Base-by-base conservation (phyloP, 2,329 filamentous ascomycete genomes). In the Dothideomycetes sp. region DNA sequence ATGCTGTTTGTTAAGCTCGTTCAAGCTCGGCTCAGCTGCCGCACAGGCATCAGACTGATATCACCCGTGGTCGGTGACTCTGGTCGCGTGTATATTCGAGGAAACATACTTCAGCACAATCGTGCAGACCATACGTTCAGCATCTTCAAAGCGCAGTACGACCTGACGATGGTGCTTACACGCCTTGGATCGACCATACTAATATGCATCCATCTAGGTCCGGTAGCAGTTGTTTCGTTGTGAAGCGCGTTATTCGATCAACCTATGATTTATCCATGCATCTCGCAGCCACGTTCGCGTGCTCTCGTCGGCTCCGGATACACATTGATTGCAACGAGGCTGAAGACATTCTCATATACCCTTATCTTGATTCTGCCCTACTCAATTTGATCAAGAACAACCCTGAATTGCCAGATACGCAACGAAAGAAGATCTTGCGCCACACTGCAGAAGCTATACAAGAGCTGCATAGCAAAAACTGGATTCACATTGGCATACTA, bases 401-500 rank as follows among this genome's bases (percentile, higher is more conserved):
- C 50, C 43, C 48, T 27, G 51, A 57, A 18, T 51, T 63, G 45
- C 47, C 55, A 45, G 10, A 35, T 16, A 40, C 23, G 7, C n/a
- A 53, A 55, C 50, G 51, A 46, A 49, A 55, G 45, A 60, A 55
- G 44, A 59, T 63, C 20, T 44, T 65, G 52, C 53, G 49, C 49
- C 31, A 47, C 30, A 47, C 51, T 33, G 55, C 49, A 52, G 53
- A 61, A 43, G 60, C 58, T 41, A 53, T 64, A 44, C 44, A 54
- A 52, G 55, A 64, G 37, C 49, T 64, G 41, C 58, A 62, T 48
- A 41, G 35, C 30, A 62, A 61, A 49, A 47, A 54, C 45, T 63
- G 55, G 59, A 50, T 61, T 16, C 57, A 62, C 42, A 49, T 55
- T 23, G 56, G 59, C 62, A 60, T 33, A n/a, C n/a, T n/a, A n/a